Percentiles rank a stretch among this genome's conserved stretches.
Conservation (phyloP, 2,329 filamentous ascomycete species). For the Colletotrichum lentis region DNA sequence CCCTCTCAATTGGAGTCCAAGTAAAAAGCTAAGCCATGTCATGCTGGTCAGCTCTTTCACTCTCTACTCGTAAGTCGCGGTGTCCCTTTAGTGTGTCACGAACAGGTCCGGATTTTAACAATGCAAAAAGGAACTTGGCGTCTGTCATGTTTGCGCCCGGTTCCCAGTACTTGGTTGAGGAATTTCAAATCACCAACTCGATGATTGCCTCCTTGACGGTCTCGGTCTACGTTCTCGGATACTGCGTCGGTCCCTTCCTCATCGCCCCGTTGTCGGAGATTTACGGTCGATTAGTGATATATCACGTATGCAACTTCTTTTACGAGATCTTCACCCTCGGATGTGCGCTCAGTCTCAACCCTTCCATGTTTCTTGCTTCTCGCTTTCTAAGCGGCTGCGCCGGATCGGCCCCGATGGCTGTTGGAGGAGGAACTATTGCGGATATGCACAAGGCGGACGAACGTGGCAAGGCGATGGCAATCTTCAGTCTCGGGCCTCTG, state of each 20-base stretch:
- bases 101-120: not conserved
- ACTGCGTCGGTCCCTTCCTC: constrained; percentile 65
- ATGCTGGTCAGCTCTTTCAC: constrained; percentile 53
- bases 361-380: constrained; percentile 46
- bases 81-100: not conserved
- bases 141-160: constrained; percentile 67
- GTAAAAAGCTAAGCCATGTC: constrained; percentile 48
- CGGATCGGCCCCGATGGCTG: constrained; percentile 43
- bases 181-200: constrained; percentile 57
- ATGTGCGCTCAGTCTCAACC: constrained; percentile 42
- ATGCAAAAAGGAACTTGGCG: constrained; percentile 42
- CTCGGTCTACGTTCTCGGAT: constrained; percentile 72
- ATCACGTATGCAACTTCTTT: constrained; percentile 44
- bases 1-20: constrained; percentile 66
- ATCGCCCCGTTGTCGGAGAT: constrained; percentile 55
- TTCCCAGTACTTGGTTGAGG: constrained; percentile 57
- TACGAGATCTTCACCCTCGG: constrained; percentile 46
- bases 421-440: constrained; percentile 49
- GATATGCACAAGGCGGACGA: constrained; percentile 46
- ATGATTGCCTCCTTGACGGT: constrained; percentile 62
- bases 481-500: constrained; percentile 50
- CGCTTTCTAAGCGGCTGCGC: constrained; percentile 45
- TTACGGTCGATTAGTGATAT: constrained; percentile 47
- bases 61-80: constrained; percentile 43
- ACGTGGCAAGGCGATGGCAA: constrained; percentile 47